Evolutionary conservation across 805 yeast species (phyloP).

Genomic region (Candida takata): DNA sequence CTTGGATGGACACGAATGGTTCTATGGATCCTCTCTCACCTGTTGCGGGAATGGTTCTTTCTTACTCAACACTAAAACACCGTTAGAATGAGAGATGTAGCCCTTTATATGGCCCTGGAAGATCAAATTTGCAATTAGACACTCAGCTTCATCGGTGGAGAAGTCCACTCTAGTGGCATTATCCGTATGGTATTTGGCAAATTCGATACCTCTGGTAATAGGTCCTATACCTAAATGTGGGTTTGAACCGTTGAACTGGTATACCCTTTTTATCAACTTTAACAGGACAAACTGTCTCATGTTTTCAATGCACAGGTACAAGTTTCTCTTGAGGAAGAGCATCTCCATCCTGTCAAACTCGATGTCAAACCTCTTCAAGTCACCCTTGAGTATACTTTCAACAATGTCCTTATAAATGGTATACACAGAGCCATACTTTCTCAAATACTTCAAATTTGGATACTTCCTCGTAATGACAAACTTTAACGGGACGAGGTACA

Average conservation of each 20-base stretch:
- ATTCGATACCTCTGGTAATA: conserved; percentile 37
- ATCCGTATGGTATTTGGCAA: conserved; percentile 22
- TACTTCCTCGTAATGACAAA: conserved; percentile 40
- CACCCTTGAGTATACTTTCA: conserved; percentile 38
- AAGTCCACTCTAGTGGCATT: conserved; percentile 4
- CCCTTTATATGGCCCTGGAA: conserved; percentile 61
- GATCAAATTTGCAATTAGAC: conserved; percentile 61
- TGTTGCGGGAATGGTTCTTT: conserved; percentile 60
- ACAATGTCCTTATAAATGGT: conserved; percentile 31
- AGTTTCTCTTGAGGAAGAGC: conserved; percentile 47
- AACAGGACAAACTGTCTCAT: conserved; percentile 44
- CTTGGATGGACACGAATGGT: no score
- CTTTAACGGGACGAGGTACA: conserved; percentile 58
- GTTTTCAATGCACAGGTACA: conserved; percentile 53
- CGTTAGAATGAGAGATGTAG: conserved; percentile 69
- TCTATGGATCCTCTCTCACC: conserved; percentile 14
- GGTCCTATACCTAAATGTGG: conserved; percentile 32
- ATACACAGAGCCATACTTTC: conserved; percentile 35
- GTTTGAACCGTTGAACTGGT: conserved; percentile 19
- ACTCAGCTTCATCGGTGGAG: conserved; percentile 52
- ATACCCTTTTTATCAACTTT: conserved; percentile 38
- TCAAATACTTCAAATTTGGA: conserved; percentile 39
- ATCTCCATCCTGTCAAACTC: conserved; percentile 38
- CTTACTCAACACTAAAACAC: conserved; percentile 70
- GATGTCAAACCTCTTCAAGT: conserved; percentile 43